These are phyloP conservation scores for Colletotrichum tofieldiae DNA, from an alignment of 2,329 filamentous ascomycete genomes.

Conservation along the genomic window DNA sequence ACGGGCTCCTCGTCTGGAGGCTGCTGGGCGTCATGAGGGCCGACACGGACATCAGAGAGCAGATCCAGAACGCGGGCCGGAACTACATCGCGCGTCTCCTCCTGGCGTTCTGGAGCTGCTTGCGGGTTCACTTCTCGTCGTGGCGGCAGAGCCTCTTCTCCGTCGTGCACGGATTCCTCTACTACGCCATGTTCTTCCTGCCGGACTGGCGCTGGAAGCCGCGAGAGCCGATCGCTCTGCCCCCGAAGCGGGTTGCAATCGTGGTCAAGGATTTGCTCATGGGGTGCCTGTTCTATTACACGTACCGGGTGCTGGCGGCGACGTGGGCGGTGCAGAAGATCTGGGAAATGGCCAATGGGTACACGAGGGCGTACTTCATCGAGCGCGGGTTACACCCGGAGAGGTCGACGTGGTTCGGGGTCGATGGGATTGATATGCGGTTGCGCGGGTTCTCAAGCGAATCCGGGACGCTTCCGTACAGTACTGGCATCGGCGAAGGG, in stretches of 20 bases:
- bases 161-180: too few species aligned
- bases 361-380: slow-evolving; percentile 31
- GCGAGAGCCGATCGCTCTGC: neutral
- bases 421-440: slow-evolving; percentile 18
- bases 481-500: neutral
- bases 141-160: neutral
- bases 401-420: neutral
- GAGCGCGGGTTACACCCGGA: slow-evolving; percentile 16
- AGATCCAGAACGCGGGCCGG: slow-evolving; percentile 6
- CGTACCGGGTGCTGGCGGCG: slow-evolving; percentile 8
- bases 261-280: neutral
- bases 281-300: neutral
- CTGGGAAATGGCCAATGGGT: slow-evolving; percentile 29
- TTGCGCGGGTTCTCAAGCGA: neutral
- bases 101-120: slow-evolving; percentile 8
- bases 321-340: slow-evolving; percentile 6
- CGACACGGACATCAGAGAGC: slow-evolving; percentile 3
- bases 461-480: neutral
- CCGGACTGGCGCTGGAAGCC: slow-evolving; percentile 1
- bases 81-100: neutral
- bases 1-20: slow-evolving; percentile 14
- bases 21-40: neutral
- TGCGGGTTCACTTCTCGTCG: neutral
- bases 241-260: slow-evolving; percentile 12
- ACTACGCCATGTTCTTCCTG: neutral